Base-by-base conservation (phyloP, 495 filamentous ascomycete genomes). In the Penicillium dipodomyicola region DNA sequence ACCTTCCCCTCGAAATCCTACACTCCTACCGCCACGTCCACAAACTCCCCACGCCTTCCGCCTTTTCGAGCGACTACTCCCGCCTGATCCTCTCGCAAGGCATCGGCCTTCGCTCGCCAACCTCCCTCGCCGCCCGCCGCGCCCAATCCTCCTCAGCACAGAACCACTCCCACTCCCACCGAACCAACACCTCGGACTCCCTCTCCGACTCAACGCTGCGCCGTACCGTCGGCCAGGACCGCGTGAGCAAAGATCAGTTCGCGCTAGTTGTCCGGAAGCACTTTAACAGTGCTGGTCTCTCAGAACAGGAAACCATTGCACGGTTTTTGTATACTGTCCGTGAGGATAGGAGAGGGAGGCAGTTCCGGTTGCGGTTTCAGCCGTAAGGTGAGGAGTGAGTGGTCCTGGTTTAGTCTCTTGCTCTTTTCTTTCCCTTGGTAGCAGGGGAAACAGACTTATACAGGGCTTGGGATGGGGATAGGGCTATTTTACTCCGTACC, bases 241-340 rank as follows among this genome's bases (percentile, higher is more conserved):
- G 88, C 51, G 84, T 93, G 65, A 80, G 80, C 63, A 88, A 90
- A 65, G 86, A 92, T 25, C 82, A 92, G 62, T 79, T 97, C 35
- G 89, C 90, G n/a, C 79, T 85, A 54, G 80, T 87, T 10, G 90
- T 94, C 23, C 77, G 92, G 56, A 96, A 92, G 74, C 89, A 96
- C 69, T 96, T 97, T 71, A 96, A 96, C 66, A 86, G 84, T 22
- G 79, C 88, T 47, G 90, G 87, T 10, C 82, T 96, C 12, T 86
- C 85, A 51, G 92, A 97, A 71, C 91, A 86, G 60, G 92, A 96
- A 64, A 87, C 91, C 32, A 88, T 96, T 52, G 90, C 92, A 19
- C 85, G 91, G 60, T 88, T 96, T 66, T 65, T 94, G 47, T 95
- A 97, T 74, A 92, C 89, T 59, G 87, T 92, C 20, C 75, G 77